Conservation (phyloP, 257 asterid species). For the Misopates orontium region DNA sequence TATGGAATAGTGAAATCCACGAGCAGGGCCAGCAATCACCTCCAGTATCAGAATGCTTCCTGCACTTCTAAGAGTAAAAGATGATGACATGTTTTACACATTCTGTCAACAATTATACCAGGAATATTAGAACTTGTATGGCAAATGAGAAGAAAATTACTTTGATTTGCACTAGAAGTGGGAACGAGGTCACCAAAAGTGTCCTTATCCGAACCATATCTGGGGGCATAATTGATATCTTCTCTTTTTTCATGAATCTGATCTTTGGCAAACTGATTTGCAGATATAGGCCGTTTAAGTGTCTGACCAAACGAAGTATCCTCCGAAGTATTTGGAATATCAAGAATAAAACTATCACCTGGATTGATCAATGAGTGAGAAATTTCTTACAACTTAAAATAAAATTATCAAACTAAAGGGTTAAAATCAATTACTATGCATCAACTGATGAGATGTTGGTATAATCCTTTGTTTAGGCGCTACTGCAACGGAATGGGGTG, state of each 20-base stretch:
- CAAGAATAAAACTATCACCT: slow-evolving; percentile 91
- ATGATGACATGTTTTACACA: slow-evolving; percentile 59
- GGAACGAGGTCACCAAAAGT: slow-evolving; percentile 33
- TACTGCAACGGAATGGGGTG: slow-evolving; percentile 42
- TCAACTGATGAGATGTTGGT: slow-evolving; percentile 52
- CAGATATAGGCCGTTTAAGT: slow-evolving; percentile 33
- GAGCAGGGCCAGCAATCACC: slow-evolving; percentile 87
- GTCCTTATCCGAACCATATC: slow-evolving; percentile 34
- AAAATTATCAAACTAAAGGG: slow-evolving; percentile 16
- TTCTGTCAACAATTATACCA: slow-evolving; percentile 23
- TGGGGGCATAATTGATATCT: slow-evolving; percentile 29
- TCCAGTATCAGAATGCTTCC: slow-evolving; percentile 86
- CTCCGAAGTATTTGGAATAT: slow-evolving; percentile 73
- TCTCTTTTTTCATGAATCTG: slow-evolving; percentile 34
- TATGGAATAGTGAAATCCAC: slow-evolving; percentile 61
- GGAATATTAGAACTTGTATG: slow-evolving; percentile 22
- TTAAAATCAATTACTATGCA: slow-evolving; percentile 53
- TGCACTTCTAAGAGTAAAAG: slow-evolving; percentile 87
- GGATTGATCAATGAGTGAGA: slow-evolving; percentile 35
- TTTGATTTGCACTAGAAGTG: slow-evolving; percentile 48
- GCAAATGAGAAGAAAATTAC: slow-evolving; percentile 56
- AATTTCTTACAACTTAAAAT: slow-evolving; percentile 4
- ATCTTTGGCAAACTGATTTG: slow-evolving; percentile 39
- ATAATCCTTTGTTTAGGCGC: slow-evolving; percentile 46
- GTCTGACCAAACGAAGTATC: slow-evolving; percentile 46